phyloP scores from a whole-genome alignment of 2,329 filamentous ascomycete genomes.

The Aspergillus sojae region DNA sequence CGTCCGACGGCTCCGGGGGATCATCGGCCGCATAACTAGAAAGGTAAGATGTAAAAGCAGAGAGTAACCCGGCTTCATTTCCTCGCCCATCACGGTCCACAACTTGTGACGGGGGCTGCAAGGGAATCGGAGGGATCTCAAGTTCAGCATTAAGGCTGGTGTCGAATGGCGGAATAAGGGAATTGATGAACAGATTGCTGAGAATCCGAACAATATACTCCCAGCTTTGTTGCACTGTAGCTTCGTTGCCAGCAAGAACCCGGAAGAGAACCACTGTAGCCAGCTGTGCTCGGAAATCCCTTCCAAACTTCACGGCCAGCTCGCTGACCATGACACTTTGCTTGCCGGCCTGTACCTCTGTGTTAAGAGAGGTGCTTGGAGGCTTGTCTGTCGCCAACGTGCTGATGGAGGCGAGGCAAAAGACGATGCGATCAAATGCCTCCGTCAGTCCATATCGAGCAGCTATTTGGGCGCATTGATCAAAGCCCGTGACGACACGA shows the following conservation, averaged over 20 bases:
- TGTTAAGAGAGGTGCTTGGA: conserved; percentile 86
- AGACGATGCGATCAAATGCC: conserved; percentile 89
- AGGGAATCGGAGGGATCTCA: conserved; percentile 77
- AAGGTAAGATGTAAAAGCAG: conserved; percentile 92
- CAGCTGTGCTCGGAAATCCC: conserved; percentile 90
- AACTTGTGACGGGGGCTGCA: conserved; percentile 88
- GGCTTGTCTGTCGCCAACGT: conserved; percentile 75
- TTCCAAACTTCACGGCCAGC: conserved; percentile 90
- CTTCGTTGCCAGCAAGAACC: conserved; percentile 83
- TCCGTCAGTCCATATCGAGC: conserved; percentile 80
- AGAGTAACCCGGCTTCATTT: conserved; percentile 83
- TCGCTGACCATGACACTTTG: conserved; percentile 98
- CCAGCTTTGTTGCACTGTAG: conserved; percentile 64
- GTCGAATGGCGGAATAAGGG: conserved; percentile 82
- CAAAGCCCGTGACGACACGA: conserved; percentile 89
- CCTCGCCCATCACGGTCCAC: conserved; percentile 82
- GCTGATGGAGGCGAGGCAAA: conserved; percentile 86
- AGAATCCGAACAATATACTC: conserved; percentile 82
- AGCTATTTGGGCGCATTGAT: conserved; percentile 92
- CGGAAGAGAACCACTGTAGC: conserved; percentile 95
- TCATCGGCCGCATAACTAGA: conserved; percentile 99
- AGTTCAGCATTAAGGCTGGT: conserved; percentile 64
- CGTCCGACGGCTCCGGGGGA: conserved; percentile 93
- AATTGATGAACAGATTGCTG: conserved; percentile 95
- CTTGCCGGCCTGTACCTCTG: conserved; percentile 88